Evolutionary conservation across 371 early-diverging fungal species (phyloP).

Genomic region (Conidiobolus incongruus): DNA sequence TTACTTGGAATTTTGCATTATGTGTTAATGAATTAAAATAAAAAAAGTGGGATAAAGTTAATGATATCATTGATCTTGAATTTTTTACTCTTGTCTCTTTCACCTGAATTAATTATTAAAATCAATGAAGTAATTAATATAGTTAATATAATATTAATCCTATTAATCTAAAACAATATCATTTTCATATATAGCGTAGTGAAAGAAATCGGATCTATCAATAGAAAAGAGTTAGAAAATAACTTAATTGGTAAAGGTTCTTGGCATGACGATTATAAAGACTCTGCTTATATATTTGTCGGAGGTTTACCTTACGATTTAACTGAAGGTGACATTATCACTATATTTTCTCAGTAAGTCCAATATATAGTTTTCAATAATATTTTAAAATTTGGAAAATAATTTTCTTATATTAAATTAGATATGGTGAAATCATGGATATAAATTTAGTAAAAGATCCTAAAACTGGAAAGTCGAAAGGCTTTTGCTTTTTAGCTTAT

Average conservation of each 20-base stretch:
- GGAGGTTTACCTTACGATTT: slow-evolving; percentile 67
- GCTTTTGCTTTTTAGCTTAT: slow-evolving; percentile 82
- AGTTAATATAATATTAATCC: no score
- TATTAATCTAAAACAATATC: no score
- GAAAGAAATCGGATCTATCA: slow-evolving; percentile 52
- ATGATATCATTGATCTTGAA: no score
- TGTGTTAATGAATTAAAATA: no score
- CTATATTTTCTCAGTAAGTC: slow-evolving; percentile 74
- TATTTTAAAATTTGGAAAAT: background rate
- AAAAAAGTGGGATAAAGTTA: no score
- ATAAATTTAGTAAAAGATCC: slow-evolving; percentile 67
- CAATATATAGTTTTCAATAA: no score
- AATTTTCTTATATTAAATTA: slow-evolving; percentile 6
- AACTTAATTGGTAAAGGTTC: slow-evolving; percentile 22
- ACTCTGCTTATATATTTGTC: slow-evolving; percentile 75
- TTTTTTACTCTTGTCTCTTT: no score
- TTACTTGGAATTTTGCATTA: no score
- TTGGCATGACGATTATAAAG: slow-evolving; percentile 81
- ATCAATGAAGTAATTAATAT: no score
- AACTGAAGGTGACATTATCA: slow-evolving; percentile 80
- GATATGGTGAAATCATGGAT: slow-evolving; percentile 78
- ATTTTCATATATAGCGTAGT: no score
- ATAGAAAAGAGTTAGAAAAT: slow-evolving; percentile 25
- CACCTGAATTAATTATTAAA: no score
- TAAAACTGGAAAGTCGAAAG: slow-evolving; percentile 66